Base-by-base conservation (phyloP, 371 early-diverging fungal species). In the Mucor circinelloides region DNA sequence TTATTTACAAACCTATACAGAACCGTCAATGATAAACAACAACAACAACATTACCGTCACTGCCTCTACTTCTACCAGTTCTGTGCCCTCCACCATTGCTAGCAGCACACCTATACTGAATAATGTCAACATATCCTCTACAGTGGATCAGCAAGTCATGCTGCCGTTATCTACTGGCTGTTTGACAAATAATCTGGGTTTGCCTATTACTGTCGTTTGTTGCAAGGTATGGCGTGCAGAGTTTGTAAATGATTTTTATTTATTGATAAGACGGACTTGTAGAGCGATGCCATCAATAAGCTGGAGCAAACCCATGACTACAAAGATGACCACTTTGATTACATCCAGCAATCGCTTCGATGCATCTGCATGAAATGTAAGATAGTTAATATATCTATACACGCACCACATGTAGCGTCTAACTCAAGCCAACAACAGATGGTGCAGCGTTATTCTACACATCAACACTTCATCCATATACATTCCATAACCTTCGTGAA, bases 361-460 rank as follows among this genome's bases (percentile, higher is more conserved):
- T 91, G 95, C n/a, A 81, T 94, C 21, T 93, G 94, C 74, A 85
- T 96, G 71, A 90, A 91, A 80, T 94, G 94, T 94, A 85, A 81
- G 34, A n/a, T n/a, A n/a, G n/a, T n/a, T n/a, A n/a, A n/a, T n/a
- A n/a, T n/a, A n/a, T n/a, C n/a, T 62, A 0, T 56, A 48, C 8
- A 17, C 30, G 12, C 17, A 44, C 57, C 46, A 3, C 46, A 31
- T 28, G 5, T 5, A 44, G 6, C 30, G 6, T 30, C 30, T 6
- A 30, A 6, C 30, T 30, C 30, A 30, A 3, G 6, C 3, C 30
- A 30, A 30, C 30, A 34, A 46, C 78, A 95, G 96, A 94, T 74
- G 98, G 98, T 42, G 97, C 98, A 6, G 84, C 94, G 10, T 85
- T 97, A 28, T 91, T 96, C 71, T 97, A 96, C 76, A 94, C 94